A percentile compares a stretch with the other conserved stretches of the same genome.
Evolutionary conservation across 73 alveolate species (phyloP).

Genomic region (Symbiodinium natans): DNA sequence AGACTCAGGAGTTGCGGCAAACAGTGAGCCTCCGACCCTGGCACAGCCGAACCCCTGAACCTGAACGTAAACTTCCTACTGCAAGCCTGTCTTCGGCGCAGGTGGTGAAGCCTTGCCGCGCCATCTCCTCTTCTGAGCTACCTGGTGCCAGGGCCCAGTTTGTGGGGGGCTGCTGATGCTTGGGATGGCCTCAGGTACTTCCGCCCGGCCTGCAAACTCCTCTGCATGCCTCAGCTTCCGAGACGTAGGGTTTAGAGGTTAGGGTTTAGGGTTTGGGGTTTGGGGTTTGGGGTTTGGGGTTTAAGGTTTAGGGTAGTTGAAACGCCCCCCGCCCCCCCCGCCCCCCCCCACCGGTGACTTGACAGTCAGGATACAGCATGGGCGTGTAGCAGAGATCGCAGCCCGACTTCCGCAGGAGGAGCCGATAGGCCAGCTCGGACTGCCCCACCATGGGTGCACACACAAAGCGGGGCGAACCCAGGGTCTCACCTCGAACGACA

Average conservation of each 20-base stretch:
- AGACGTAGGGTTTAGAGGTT: too few species aligned
- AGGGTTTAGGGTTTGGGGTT: too few species aligned
- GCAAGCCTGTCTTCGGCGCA: conserved; percentile 36
- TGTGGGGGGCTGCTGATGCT: background rate
- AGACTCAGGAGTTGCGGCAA: too few species aligned
- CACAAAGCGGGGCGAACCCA: conserved; percentile 72
- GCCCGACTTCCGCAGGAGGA: conserved; percentile 38
- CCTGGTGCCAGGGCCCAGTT: background rate
- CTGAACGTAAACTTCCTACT: too few species aligned
- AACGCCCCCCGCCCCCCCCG: too few species aligned
- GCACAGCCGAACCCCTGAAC: too few species aligned
- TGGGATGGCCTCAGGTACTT: background rate
- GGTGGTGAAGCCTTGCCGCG: conserved; percentile 60
- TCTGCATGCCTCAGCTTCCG: conserved; percentile 39
- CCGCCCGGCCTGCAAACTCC: conserved; percentile 48
- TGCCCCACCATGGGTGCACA: conserved; percentile 84
- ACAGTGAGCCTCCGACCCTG: too few species aligned
- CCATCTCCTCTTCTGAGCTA: conserved; percentile 70
- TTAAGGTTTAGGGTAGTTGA: too few species aligned
- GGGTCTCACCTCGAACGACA: background rate
- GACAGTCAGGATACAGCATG: conserved; percentile 11
- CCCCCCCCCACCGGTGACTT: too few species aligned
- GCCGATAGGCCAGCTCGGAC: conserved; percentile 55
- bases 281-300: too few species aligned
- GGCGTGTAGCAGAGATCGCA: conserved; percentile 68